These are phyloP conservation scores for Trichoderma sp. DNA, from an alignment of 2,329 filamentous ascomycete genomes.

Conservation along the genomic window DNA sequence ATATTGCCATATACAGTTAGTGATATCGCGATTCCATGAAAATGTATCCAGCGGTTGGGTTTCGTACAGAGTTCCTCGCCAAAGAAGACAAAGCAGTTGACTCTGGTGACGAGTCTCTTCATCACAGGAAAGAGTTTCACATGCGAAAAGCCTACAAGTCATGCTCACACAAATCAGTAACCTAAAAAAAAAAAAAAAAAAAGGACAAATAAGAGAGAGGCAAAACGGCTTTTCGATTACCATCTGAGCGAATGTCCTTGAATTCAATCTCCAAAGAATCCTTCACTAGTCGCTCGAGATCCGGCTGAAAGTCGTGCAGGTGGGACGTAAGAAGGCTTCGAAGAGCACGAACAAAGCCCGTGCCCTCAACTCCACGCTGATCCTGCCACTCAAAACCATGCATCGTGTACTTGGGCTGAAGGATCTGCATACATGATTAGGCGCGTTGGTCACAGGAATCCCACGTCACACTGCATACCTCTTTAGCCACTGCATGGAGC, in stretches of 20 bases:
- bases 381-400: conserved; percentile 23
- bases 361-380: conserved; percentile 22
- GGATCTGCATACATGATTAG: conserved; percentile 10
- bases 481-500: background rate
- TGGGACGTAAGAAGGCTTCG: conserved; percentile 18
- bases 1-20: background rate
- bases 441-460: background rate
- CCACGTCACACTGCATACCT: background rate
- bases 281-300: background rate
- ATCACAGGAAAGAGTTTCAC: background rate
- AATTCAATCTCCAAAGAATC: background rate
- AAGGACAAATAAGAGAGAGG: background rate
- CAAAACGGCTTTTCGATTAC: background rate
- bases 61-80: conserved; percentile 6
- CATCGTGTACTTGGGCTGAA: conserved; percentile 24
- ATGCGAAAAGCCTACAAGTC: background rate
- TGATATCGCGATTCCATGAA: background rate
- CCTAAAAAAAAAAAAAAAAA: background rate
- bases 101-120: background rate
- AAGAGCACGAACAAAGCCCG: conserved; percentile 24
- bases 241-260: background rate
- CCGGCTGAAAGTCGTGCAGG: conserved; percentile 5
- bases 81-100: conserved; percentile 9
- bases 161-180: background rate
- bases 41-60: background rate